Evolutionary conservation across 2,329 filamentous ascomycete species (phyloP).

Genomic region (Colletotrichum sp.): DNA sequence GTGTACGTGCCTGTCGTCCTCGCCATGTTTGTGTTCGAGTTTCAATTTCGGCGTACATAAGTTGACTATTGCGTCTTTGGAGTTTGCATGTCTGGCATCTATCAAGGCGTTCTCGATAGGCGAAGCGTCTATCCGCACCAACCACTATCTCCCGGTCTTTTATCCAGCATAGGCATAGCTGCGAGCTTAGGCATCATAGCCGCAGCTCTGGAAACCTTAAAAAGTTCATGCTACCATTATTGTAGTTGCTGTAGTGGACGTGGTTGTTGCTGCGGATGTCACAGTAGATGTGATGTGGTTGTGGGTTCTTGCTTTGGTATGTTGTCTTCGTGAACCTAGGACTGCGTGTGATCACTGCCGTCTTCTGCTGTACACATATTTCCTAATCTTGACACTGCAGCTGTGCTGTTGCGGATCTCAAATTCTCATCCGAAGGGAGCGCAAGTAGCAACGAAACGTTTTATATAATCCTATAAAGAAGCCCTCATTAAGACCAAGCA

Average conservation of each 20-base stretch:
- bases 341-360: background rate
- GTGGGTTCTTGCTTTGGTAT: fast-evolving
- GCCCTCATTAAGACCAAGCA: background rate
- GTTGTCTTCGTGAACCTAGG: background rate
- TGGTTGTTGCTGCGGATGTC: background rate
- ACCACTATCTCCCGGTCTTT: background rate
- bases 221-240: background rate
- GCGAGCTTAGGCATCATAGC: background rate
- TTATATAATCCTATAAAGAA: background rate
- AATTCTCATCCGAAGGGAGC: background rate
- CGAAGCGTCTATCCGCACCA: background rate
- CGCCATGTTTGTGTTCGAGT: fast-evolving
- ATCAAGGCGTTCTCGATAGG: background rate
- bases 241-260: background rate
- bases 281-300: background rate
- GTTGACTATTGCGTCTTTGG: background rate
- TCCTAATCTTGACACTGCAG: background rate
- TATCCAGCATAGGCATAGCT: background rate
- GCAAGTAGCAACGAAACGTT: background rate
- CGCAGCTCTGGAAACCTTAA: background rate
- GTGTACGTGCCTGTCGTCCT: background rate
- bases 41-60: background rate
- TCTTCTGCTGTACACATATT: background rate
- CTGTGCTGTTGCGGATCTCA: background rate
- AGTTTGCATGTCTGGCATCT: background rate